A percentile compares a stretch with the other conserved stretches of the same genome.
Evolutionary conservation across 441 rosid species (phyloP).

Genomic region (Pelargonium fulgidum): DNA sequence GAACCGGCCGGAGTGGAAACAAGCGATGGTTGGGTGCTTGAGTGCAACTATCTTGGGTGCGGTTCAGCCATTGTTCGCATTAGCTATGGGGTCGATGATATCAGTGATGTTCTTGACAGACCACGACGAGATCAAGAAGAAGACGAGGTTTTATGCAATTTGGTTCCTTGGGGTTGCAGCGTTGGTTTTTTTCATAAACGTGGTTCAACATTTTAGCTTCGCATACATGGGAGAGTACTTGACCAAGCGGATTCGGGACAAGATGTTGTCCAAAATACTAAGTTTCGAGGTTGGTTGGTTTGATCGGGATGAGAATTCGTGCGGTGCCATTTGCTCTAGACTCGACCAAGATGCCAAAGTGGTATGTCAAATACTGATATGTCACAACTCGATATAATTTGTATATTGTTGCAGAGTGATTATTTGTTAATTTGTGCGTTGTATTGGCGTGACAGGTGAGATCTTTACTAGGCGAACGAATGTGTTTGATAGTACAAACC

Average conservation of each 20-base stretch:
- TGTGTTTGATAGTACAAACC: constrained; percentile 12
- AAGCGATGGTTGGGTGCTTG: constrained; percentile 14
- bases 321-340: constrained; percentile 20
- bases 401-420: too few species aligned
- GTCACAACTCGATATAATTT: too few species aligned
- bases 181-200: constrained; percentile 15
- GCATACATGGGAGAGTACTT: constrained; percentile 25
- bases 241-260: constrained; percentile 22
- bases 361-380: constrained; percentile 10
- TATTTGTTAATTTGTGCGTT: neutral
- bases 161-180: constrained; percentile 18
- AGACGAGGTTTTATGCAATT: constrained; percentile 18
- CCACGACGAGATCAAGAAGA: constrained; percentile 10
- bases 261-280: constrained; percentile 20
- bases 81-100: constrained; percentile 14
- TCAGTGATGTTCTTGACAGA: constrained; percentile 17
- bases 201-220: constrained; percentile 26
- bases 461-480: constrained; percentile 6
- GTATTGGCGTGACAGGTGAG: neutral
- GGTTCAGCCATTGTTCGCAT: constrained; percentile 14
- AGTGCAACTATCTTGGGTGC: constrained; percentile 12
- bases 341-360: constrained; percentile 20
- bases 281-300: constrained; percentile 28
- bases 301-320: constrained; percentile 25
- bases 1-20: constrained; percentile 24